Conservation (phyloP, 345 rosid genomes). For the Cardamine chenopodiifolia region DNA sequence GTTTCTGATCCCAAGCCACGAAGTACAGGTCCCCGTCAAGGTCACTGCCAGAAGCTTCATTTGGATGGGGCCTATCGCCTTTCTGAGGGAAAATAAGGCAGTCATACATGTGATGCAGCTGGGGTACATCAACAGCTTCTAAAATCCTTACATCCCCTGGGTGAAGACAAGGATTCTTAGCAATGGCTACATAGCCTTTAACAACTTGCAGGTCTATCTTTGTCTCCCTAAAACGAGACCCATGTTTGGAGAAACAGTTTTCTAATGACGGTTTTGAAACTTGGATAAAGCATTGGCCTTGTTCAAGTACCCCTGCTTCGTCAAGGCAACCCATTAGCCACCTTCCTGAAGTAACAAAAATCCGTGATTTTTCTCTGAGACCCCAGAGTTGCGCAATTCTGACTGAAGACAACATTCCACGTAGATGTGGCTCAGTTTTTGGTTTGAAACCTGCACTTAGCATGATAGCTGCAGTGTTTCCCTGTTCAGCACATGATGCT, state of each 20-base stretch:
- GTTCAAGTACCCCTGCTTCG: slow-evolving; percentile 77
- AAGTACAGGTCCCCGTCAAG: slow-evolving; percentile 93
- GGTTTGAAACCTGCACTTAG: slow-evolving; percentile 90
- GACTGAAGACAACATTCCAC: slow-evolving; percentile 82
- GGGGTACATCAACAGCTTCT: slow-evolving; percentile 85
- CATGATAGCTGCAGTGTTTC: slow-evolving; percentile 85
- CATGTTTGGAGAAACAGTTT: slow-evolving; percentile 78
- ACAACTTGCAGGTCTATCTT: slow-evolving; percentile 60
- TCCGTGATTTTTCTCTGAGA: slow-evolving; percentile 82
- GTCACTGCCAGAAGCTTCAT: slow-evolving; percentile 98
- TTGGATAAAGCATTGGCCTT: slow-evolving; percentile 90
- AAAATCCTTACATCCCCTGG: slow-evolving; percentile 89
- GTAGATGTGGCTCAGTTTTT: slow-evolving; percentile 72
- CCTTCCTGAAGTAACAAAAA: slow-evolving; percentile 79
- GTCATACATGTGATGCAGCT: slow-evolving; percentile 72
- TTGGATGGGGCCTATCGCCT: slow-evolving; percentile 82
- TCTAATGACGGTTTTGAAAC: slow-evolving; percentile 73
- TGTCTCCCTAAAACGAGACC: slow-evolving; percentile 61
- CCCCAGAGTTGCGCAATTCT: slow-evolving; percentile 88
- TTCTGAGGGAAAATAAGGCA: slow-evolving; percentile 93
- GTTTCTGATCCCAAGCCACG: slow-evolving; percentile 88
- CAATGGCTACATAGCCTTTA: slow-evolving; percentile 67
- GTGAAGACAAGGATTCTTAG: slow-evolving; percentile 95
- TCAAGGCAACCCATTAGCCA: slow-evolving; percentile 97
- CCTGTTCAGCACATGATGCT: slow-evolving; percentile 75